phyloP scores from a whole-genome alignment of 495 filamentous ascomycete species.

The Pyronema omphalodes region DNA sequence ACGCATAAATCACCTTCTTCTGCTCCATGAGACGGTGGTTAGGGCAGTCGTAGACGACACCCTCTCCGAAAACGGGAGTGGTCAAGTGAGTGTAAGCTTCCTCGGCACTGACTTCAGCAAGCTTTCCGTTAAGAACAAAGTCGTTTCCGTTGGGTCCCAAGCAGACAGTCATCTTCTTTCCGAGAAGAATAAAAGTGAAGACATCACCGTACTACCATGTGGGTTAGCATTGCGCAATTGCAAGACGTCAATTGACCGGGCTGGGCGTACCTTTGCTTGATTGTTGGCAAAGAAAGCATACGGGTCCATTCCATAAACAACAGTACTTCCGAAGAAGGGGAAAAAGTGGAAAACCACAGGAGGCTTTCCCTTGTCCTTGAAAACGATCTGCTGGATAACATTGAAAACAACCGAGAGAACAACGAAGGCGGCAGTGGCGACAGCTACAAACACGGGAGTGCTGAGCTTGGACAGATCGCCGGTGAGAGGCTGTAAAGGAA shows the following conservation, averaged over 20 bases:
- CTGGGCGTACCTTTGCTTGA: conserved; percentile 40
- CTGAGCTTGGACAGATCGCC: conserved; percentile 28
- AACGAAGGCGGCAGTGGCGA: conserved; percentile 27
- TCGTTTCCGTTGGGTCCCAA: conserved; percentile 67
- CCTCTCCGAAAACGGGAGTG: conserved; percentile 68
- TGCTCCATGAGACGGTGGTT: conserved; percentile 75
- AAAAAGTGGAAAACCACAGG: conserved; percentile 74
- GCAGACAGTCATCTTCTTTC: conserved; percentile 56
- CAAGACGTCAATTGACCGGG: neutral
- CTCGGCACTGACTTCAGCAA: conserved; percentile 63
- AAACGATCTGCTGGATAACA: conserved; percentile 47
- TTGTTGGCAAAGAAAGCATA: conserved; percentile 57
- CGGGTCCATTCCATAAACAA: conserved; percentile 69
- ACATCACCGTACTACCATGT: conserved; percentile 49
- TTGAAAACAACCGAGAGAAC: conserved; percentile 43
- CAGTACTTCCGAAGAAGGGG: conserved; percentile 58
- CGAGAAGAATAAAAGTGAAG: conserved; percentile 63
- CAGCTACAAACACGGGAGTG: conserved; percentile 25
- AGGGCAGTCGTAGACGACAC: conserved; percentile 77
- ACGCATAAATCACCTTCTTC: conserved; percentile 36
- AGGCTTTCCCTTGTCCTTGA: conserved; percentile 53
- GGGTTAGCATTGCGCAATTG: conserved; percentile 3
- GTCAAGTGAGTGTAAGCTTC: conserved; percentile 68
- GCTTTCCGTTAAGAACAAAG: conserved; percentile 72
- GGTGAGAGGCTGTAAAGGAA: conserved; percentile 12